Conservation (phyloP, 2,329 filamentous ascomycete genomes). For the Colletotrichum sp. region DNA sequence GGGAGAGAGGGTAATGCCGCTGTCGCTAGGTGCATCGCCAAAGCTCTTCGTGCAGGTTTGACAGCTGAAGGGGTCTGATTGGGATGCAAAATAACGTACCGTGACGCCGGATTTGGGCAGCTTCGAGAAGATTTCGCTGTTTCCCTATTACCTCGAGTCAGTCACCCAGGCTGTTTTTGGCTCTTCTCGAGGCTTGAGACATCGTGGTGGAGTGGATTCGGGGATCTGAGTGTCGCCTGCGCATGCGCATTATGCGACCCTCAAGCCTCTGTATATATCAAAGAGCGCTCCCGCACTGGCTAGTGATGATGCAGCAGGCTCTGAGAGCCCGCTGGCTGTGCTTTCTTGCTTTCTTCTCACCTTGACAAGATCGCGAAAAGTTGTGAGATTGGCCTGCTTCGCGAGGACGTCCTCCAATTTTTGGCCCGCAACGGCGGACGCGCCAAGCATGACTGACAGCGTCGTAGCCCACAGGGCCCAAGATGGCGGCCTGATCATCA, state of each 20-base stretch:
- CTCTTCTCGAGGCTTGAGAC: not conserved
- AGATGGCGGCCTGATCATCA: not conserved
- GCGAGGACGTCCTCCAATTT: constrained; percentile 46
- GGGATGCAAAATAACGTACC: constrained; percentile 31
- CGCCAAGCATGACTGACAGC: not conserved
- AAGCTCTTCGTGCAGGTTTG: not conserved
- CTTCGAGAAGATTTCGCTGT: constrained; percentile 47
- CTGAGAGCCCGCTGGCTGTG: not conserved
- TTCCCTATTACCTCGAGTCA: constrained; percentile 34
- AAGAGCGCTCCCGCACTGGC: not conserved
- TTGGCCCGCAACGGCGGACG: constrained; percentile 23
- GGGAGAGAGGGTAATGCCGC: not conserved
- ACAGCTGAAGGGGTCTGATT: not conserved
- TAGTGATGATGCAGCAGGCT: not conserved
- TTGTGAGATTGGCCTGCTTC: constrained; percentile 45
- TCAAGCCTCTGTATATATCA: not conserved
- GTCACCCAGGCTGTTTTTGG: not conserved
- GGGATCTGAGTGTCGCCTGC: constrained; percentile 1
- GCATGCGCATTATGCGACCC: constrained; percentile 4
- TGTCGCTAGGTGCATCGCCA: not conserved
- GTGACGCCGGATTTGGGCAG: constrained; percentile 50
- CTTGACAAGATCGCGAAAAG: constrained; percentile 47
- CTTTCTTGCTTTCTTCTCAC: constrained; percentile 26
- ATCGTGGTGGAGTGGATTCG: not conserved
- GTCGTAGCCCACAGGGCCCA: not conserved